Percentiles rank a stretch among this genome's conserved stretches.
Evolutionary conservation across 306 rosid genomes (phyloP).

Genomic region (Begonia peltatifolia): DNA sequence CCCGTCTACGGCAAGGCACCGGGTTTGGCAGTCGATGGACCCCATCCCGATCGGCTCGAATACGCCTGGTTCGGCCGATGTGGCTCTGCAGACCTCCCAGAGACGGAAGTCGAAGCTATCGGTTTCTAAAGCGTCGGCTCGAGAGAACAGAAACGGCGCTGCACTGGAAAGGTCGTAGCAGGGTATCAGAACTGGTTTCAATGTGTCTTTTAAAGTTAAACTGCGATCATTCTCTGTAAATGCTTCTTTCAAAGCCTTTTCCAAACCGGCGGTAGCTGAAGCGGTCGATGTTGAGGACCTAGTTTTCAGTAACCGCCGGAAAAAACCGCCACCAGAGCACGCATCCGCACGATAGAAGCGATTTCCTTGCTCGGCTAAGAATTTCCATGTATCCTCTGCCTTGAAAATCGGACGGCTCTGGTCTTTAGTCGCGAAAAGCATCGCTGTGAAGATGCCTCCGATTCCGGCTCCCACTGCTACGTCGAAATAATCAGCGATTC

Average conservation of each 20-base stretch:
- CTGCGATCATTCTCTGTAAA: constrained; percentile 33
- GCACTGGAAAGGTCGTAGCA: constrained; percentile 86
- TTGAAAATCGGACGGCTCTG: constrained; percentile 47
- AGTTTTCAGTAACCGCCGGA: constrained; percentile 26
- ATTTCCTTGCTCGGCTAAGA: constrained; percentile 58
- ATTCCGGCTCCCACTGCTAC: constrained; percentile 83
- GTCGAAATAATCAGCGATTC: constrained; percentile 89
- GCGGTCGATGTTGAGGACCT: constrained; percentile 15
- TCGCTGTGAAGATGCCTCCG: constrained; percentile 80
- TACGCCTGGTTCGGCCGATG: constrained; percentile 75
- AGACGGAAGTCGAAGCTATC: constrained; percentile 83
- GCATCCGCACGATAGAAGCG: constrained; percentile 36
- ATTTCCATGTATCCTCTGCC: constrained; percentile 73
- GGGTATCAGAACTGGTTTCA: constrained; percentile 81
- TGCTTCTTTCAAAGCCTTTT: constrained; percentile 62
- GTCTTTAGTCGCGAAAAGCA: constrained; percentile 76
- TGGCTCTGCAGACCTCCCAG: constrained; percentile 94
- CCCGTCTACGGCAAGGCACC: constrained; percentile 80
- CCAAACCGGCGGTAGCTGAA: constrained; percentile 40
- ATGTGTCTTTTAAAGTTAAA: constrained; percentile 71
- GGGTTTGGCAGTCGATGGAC: constrained; percentile 50
- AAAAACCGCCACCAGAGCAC: constrained; percentile 16
- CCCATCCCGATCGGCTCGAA: constrained; percentile 70
- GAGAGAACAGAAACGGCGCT: constrained; percentile 92
- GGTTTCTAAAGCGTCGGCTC: constrained; percentile 93